phyloP scores from a whole-genome alignment of 805 yeast species.

The Jamesozyma piceae region DNA sequence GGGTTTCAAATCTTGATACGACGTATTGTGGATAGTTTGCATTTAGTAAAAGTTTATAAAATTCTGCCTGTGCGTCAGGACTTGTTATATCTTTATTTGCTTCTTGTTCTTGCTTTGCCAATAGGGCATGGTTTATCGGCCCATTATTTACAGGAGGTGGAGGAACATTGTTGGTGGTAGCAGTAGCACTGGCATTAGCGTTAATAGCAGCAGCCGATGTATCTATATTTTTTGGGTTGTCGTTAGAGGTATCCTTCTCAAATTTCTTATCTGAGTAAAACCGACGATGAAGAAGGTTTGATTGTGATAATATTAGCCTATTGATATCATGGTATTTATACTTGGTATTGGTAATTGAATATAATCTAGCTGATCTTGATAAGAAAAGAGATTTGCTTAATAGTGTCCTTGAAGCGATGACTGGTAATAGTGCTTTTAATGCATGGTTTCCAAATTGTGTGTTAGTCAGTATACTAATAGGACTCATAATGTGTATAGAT shows the following conservation, averaged over 20 bases:
- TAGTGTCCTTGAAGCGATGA: not conserved
- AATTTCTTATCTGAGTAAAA: not conserved
- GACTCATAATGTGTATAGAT: not conserved
- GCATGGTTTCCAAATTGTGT: not conserved
- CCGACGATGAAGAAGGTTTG: not conserved
- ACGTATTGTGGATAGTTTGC: slow-evolving; percentile 93
- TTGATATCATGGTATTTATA: not conserved
- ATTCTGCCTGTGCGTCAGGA: slow-evolving; percentile 69
- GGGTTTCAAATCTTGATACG: slow-evolving; percentile 86
- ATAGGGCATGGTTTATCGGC: slow-evolving; percentile 29
- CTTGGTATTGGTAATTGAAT: not conserved
- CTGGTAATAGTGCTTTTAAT: not conserved
- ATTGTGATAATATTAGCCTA: not conserved
- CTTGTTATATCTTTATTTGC: slow-evolving; percentile 72
- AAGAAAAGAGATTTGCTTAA: not conserved
- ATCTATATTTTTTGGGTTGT: not conserved
- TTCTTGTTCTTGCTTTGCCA: slow-evolving; percentile 66
- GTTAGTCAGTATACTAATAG: not conserved
- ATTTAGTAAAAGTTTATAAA: slow-evolving; percentile 63
- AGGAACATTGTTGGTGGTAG: not conserved
- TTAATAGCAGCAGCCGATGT: not conserved
- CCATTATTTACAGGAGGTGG: slow-evolving; percentile 1
- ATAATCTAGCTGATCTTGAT: not conserved
- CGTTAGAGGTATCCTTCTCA: too few species aligned
- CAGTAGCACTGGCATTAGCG: not conserved